These are phyloP conservation scores for Gossypium trilobum DNA, from an alignment of 441 rosid genomes.

Conservation along the genomic window DNA sequence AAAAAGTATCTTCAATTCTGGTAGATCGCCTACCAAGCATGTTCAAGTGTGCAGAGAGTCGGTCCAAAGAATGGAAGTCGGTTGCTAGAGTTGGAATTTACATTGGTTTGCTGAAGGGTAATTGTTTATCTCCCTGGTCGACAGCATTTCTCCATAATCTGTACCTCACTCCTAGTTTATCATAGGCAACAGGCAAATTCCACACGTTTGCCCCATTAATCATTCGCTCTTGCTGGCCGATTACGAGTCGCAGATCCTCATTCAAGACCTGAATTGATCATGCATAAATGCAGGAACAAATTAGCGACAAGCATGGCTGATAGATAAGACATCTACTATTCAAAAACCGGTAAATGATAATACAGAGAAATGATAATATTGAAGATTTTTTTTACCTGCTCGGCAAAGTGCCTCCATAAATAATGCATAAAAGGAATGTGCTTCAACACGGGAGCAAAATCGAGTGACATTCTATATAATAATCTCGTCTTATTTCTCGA, in stretches of 20 bases:
- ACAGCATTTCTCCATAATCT: constrained; percentile 80
- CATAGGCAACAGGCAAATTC: constrained; percentile 79
- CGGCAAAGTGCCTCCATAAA: constrained; percentile 86
- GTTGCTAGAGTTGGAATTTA: constrained; percentile 17
- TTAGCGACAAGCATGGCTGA: neutral
- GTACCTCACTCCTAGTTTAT: constrained; percentile 89
- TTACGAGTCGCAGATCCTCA: constrained; percentile 73
- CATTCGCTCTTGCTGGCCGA: constrained; percentile 93
- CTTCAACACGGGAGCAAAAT: constrained; percentile 77
- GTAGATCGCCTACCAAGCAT: neutral
- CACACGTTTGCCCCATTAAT: constrained; percentile 73
- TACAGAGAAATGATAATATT: neutral
- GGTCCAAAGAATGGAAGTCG: constrained; percentile 16
- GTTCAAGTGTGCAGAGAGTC: neutral
- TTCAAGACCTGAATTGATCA: constrained; percentile 55
- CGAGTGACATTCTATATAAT: constrained; percentile 81
- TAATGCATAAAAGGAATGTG: constrained; percentile 73
- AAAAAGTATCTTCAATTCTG: neutral
- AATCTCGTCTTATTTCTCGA: constrained; percentile 68
- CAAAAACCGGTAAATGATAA: neutral
- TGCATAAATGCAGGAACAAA: neutral
- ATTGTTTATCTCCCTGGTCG: constrained; percentile 53
- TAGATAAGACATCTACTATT: neutral
- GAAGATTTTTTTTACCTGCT: constrained; percentile 44
- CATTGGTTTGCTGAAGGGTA: constrained; percentile 48